These are phyloP conservation scores for Claviceps sp. DNA, from an alignment of 2,329 filamentous ascomycete genomes.

Conservation along the genomic window DNA sequence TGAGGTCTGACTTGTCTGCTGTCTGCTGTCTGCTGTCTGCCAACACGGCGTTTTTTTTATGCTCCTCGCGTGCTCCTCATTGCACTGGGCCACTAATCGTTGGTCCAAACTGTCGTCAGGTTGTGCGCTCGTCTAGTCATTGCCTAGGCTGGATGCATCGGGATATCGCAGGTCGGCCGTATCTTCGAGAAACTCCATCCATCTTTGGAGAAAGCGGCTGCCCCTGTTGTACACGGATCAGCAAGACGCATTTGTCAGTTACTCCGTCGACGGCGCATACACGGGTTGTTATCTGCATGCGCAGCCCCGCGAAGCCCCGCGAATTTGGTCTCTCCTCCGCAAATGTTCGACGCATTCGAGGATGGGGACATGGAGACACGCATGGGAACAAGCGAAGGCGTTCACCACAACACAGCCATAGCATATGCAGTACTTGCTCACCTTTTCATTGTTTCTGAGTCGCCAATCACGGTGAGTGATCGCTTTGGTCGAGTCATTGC, in stretches of 20 bases:
- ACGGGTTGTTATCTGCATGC: not conserved
- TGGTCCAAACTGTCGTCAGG: too few relatives aligned
- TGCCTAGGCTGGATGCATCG: slow-evolving; percentile 36
- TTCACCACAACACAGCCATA: too few relatives aligned
- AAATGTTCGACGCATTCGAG: not conserved
- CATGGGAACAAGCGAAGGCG: too few relatives aligned
- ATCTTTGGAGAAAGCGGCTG: slow-evolving; percentile 70
- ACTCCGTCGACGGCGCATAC: not conserved
- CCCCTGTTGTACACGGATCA: slow-evolving; percentile 40
- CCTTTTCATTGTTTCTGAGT: slow-evolving; percentile 84
- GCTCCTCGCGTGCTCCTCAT: not conserved
- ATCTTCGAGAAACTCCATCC: slow-evolving; percentile 88
- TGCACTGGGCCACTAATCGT: not conserved
- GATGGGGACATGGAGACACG: too few relatives aligned
- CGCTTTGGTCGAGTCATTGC: slow-evolving; percentile 93
- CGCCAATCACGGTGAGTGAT: slow-evolving; percentile 80
- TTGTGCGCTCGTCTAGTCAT: slow-evolving; percentile 3
- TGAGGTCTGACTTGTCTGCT: not conserved
- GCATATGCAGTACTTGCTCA: slow-evolving; percentile 31
- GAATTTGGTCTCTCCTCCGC: too few relatives aligned
- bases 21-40: not conserved
- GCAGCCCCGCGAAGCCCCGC: not conserved
- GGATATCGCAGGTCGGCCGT: slow-evolving; percentile 84
- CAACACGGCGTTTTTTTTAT: not conserved
- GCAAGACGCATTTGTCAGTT: not conserved